Evolutionary conservation across 352 stramenopile genomes (phyloP).

Genomic region (Phytophthora pinifolia): DNA sequence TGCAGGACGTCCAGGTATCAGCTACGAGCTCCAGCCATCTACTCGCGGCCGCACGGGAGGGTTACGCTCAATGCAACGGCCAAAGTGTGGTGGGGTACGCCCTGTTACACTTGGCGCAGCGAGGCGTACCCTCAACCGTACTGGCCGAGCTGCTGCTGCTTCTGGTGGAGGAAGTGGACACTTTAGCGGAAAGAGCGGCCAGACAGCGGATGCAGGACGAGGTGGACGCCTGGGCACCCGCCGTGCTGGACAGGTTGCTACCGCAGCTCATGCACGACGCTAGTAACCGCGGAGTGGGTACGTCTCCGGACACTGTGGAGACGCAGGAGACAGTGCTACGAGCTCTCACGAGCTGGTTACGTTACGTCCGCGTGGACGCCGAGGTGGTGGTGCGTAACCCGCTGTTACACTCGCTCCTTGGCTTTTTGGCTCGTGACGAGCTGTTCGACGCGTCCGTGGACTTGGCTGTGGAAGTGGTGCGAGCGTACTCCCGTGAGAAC

Average conservation of each 20-base stretch:
- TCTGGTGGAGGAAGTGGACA: slow-evolving; percentile 62
- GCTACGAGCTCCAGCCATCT: slow-evolving; percentile 10
- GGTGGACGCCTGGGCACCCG: slow-evolving; percentile 55
- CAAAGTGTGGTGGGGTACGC: slow-evolving; percentile 60
- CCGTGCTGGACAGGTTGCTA: slow-evolving; percentile 63
- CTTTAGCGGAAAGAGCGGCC: slow-evolving; percentile 45
- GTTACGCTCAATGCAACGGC: slow-evolving; percentile 20
- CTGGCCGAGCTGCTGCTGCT: slow-evolving; percentile 67
- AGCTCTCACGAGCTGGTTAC: slow-evolving; percentile 64
- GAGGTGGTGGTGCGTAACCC: slow-evolving; percentile 58
- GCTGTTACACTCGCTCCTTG: slow-evolving; percentile 64
- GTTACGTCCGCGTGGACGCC: slow-evolving; percentile 45
- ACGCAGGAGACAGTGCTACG: slow-evolving; percentile 63
- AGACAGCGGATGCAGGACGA: slow-evolving; percentile 61
- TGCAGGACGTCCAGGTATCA: slow-evolving; percentile 8
- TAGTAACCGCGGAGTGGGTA: slow-evolving; percentile 11
- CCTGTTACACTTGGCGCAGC: slow-evolving; percentile 46
- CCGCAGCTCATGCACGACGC: slow-evolving; percentile 77
- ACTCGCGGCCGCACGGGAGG: slow-evolving; percentile 15
- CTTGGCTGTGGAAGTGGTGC: slow-evolving; percentile 78
- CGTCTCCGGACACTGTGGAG: slow-evolving; percentile 26
- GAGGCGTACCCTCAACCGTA: slow-evolving; percentile 36
- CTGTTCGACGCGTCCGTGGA: slow-evolving; percentile 87
- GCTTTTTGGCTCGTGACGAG: slow-evolving; percentile 67
- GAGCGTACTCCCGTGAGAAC: slow-evolving; percentile 52